Evolutionary conservation across 2,329 filamentous ascomycete genomes (phyloP), one percentile per base, ranked within the genome.

Genomic region (Leptosphaerulina australis): DNA sequence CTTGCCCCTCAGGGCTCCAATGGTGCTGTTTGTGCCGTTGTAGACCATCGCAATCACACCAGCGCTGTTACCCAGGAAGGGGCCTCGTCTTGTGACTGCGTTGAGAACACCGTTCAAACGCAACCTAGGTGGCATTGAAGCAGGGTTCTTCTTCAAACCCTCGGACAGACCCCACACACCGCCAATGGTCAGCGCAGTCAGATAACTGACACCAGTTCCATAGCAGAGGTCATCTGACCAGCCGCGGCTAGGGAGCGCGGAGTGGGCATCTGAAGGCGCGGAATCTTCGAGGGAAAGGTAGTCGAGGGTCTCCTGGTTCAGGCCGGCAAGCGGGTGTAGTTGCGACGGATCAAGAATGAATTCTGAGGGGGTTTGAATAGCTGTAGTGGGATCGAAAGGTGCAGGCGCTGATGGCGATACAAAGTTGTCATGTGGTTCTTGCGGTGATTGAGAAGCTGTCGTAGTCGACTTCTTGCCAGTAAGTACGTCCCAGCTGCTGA

Each of bases 141-240:
- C 69, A 0, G 84, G 83, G 53, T 82, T 80, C 74, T 88, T 87
- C 68, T 87, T 85, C 64, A 97, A 77, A 9, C 94, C 94, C 76
- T 99, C 94, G 59, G 89, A 87, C 62, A 99, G 75, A 55, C 94
- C 94, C 93, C 93, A 97, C 49, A 85, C 87, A 61, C 94, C 94
- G 74, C 94, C 94, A 60, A 95, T 72, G 30, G 88, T 83, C 66
- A 99, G 79, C 5, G 89, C 94, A n/a, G 89, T 80, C 53, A 99
- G 81, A 72, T 99, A 99, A 70, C 91, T 96, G 56, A 93, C 87
- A 65, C 94, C 94, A 17, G 94, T 95, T 69, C 95, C 94, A 74
- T 99, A 99, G 78, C 94, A 97, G 53, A 99, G 84, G 74, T 99
- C 94, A 72, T 99, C 94, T 54, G 92, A 96, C 86, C 96, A 99